Evolutionary conservation across 2,329 filamentous ascomycete genomes (phyloP), one percentile per base, ranked within the genome.

Genomic region (Aspergillus hiratsukae): DNA sequence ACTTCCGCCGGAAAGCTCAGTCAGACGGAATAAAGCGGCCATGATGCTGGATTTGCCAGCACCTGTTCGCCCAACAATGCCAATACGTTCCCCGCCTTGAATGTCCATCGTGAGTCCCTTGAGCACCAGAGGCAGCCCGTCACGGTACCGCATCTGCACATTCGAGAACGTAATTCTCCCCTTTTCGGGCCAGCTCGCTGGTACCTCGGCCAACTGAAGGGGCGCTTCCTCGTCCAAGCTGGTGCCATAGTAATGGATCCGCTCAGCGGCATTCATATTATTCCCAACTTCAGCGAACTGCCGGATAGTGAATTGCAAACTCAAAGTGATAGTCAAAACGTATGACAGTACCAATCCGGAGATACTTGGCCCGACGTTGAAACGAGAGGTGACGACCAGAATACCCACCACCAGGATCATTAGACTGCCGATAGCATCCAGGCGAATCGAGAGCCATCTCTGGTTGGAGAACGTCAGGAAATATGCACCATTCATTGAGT

Each of bases 261-360:
- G 87, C 75, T 97, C 93, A 0, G 95, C 94, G 0, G 92, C 87
- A 72, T 97, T 97, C 93, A 97, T 97, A 69, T 92, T 91, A 75
- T 97, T 97, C 74, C 97, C 93, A 8, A 97, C 91, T 73, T 97
- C 93, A 27, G 93, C 93, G 7, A 97, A 81, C 74, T 97, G 93
- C 19, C 94, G 85, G 19, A 97, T 90, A 0, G 91, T 93, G 73
- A 97, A 97, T 70, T 97, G 93, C 62, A 97, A 87, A 88, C 97
- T 91, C 72, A 95, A 90, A 19, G 96, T 91, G 67, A 97, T 96
- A 14, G 88, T 84, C 19, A 99, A 81, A 68, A 97, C 96, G 73
- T 97, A 97, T 49, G 89, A 94, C 23, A 99, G 81, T 0, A 97
- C 91, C 41, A 97, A 79, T 21, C 94, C 94, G 48, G 85, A 87